These are phyloP conservation scores for Gnaphalium uliginosum DNA, from an alignment of 129 eudicot genomes.

Conservation along the genomic window DNA sequence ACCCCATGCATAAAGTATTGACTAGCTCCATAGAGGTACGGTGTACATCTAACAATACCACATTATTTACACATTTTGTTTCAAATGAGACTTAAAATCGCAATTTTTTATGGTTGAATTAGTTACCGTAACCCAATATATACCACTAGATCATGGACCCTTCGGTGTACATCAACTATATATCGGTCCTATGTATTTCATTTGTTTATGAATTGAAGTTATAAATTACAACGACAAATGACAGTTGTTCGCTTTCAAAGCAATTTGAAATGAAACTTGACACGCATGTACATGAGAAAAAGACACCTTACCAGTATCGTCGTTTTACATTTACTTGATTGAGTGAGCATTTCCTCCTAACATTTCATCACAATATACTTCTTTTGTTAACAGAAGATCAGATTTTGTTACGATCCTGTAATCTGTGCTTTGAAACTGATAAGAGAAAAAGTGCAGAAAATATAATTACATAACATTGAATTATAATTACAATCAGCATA, in stretches of 20 bases:
- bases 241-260: too few species aligned
- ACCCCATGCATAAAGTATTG: too few species aligned
- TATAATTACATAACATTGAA: not conserved
- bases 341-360: not conserved
- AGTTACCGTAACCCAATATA: not conserved
- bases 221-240: not conserved
- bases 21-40: too few species aligned
- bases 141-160: not conserved
- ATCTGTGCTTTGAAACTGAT: slow-evolving; percentile 7
- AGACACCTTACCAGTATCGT: not conserved
- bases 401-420: not conserved
- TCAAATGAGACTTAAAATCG: too few species aligned
- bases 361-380: not conserved
- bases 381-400: too few species aligned
- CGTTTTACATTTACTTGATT: not conserved
- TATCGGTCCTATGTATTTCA: not conserved
- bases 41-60: too few species aligned
- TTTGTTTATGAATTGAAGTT: not conserved
- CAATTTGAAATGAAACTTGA: not conserved
- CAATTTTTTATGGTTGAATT: not conserved
- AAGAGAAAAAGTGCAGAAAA: not conserved
- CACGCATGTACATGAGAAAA: not conserved
- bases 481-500: not conserved
- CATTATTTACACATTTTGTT: too few species aligned
- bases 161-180: not conserved